phyloP scores from a whole-genome alignment of 2,329 filamentous ascomycete genomes.

The Trichoderma sp. region DNA sequence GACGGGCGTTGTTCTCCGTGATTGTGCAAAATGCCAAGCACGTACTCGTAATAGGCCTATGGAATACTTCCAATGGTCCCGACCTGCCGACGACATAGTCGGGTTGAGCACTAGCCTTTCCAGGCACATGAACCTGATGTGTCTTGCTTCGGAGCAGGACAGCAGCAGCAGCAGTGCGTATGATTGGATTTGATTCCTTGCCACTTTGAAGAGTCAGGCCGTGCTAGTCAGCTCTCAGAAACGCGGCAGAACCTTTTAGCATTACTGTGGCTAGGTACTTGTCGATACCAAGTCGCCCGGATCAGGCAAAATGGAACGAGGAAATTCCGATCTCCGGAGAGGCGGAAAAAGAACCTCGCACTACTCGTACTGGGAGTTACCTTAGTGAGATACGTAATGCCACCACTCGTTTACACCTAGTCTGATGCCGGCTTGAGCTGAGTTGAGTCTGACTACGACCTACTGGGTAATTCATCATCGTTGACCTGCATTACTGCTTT shows the following conservation, averaged over 20 bases:
- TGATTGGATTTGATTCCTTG: background rate
- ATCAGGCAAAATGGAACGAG: background rate
- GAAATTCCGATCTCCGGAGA: slow-evolving; percentile 13
- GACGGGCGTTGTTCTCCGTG: background rate
- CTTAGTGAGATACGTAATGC: background rate
- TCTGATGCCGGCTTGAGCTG: slow-evolving; percentile 6
- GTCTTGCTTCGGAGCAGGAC: too few relatives aligned
- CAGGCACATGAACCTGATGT: too few relatives aligned
- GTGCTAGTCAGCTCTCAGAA: background rate
- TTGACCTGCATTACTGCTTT: slow-evolving; percentile 13
- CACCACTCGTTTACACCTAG: background rate
- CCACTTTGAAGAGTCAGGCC: background rate
- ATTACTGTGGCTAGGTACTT: background rate
- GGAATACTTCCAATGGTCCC: background rate
- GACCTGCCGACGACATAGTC: background rate
- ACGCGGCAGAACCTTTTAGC: background rate
- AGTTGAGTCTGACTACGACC: slow-evolving; percentile 8
- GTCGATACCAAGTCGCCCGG: background rate
- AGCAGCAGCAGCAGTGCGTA: background rate
- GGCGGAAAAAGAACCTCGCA: background rate
- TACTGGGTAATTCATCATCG: slow-evolving; percentile 3
- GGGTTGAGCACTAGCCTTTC: background rate
- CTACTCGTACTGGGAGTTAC: background rate
- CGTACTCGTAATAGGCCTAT: background rate
- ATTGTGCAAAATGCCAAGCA: background rate